Evolutionary conservation across 176 grass and related monocot species (phyloP), one percentile per base, ranked within the genome.

Genomic region (Tillandsia leiboldiana): DNA sequence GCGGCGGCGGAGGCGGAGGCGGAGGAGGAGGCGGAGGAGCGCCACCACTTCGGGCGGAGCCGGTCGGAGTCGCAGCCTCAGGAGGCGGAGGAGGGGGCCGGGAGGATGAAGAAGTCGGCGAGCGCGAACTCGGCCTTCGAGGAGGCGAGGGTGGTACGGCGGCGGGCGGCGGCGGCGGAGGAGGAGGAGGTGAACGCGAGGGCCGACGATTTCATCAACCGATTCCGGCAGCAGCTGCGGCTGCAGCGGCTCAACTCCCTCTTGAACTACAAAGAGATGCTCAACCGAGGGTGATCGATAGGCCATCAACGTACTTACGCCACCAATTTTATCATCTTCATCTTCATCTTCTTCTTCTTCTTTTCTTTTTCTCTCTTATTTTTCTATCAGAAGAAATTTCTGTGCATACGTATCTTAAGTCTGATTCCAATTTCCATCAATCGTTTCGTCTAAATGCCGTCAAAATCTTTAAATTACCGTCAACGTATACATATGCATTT

Each of bases 161-260:
- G 75, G 63, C 77, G 64, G 61, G 67, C 10, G n/a, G 59, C 65
- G 26, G 24, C 47, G 12, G 80, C 77, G 12, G 67, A 58, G 10
- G 84, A 79, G 69, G 84, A 87, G 54, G 82, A 48, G 65, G 76
- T 57, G 29, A 29, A 57, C 2, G 68, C 72, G 2, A 23, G 63
- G 57, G 87, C 59, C 53, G 85, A 83, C 8, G 73, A 72, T 8
- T 76, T 88, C 88, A 61, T 64, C 0, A 75, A 26, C 33, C 20
- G 71, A 3, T 85, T 81, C 52, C 26, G 83, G 73, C 76, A 96
- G 67, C 87, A 96, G 73, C 84, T 96, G 66, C 75, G 85, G 22
- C 84, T 96, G 59, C 93, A 96, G 84, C 77, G 93, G 73, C 77
- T 90, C 29, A 86, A 96, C 78, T 96, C 93, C 75, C 69, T 91